phyloP scores from a whole-genome alignment of 2,329 filamentous ascomycete species.

The Daldinia eschscholtzii region DNA sequence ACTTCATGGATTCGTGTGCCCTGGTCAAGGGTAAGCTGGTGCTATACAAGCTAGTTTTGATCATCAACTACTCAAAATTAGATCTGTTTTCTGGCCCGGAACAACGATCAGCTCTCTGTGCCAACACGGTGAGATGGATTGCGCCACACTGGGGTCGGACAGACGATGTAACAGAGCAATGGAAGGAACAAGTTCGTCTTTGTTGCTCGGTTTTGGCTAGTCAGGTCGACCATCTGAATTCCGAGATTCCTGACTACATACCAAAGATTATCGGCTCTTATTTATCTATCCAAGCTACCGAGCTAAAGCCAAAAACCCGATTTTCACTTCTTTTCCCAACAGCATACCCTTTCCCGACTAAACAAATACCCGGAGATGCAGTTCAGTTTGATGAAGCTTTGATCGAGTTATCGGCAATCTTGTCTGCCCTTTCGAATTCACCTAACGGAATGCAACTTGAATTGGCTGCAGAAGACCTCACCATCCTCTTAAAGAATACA shows the following conservation, averaged over 20 bases:
- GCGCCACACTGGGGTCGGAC: conserved; percentile 91
- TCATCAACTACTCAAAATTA: conserved; percentile 89
- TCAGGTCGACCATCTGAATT: conserved; percentile 81
- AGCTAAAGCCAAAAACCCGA: conserved; percentile 68
- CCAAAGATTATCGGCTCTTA: conserved; percentile 94
- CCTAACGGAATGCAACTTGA: conserved; percentile 81
- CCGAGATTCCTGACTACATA: conserved; percentile 89
- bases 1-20: conserved; percentile 92
- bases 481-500: conserved; percentile 80
- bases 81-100: conserved; percentile 84
- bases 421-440: conserved; percentile 84
- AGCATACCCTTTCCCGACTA: conserved; percentile 87
- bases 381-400: conserved; percentile 84
- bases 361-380: conserved; percentile 69
- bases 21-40: conserved; percentile 90
- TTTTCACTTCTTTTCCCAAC: conserved; percentile 92
- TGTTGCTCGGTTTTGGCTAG: conserved; percentile 94
- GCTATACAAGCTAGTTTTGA: conserved; percentile 90
- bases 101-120: conserved; percentile 78
- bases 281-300: conserved; percentile 74
- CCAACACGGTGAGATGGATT: conserved; percentile 91
- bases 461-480: conserved; percentile 78
- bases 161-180: conserved; percentile 81
- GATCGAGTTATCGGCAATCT: conserved; percentile 87
- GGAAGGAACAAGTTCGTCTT: conserved; percentile 91